Evolutionary conservation across 768 basidiomycete genomes (phyloP).

Genomic region (Pleurotus ostreatus): DNA sequence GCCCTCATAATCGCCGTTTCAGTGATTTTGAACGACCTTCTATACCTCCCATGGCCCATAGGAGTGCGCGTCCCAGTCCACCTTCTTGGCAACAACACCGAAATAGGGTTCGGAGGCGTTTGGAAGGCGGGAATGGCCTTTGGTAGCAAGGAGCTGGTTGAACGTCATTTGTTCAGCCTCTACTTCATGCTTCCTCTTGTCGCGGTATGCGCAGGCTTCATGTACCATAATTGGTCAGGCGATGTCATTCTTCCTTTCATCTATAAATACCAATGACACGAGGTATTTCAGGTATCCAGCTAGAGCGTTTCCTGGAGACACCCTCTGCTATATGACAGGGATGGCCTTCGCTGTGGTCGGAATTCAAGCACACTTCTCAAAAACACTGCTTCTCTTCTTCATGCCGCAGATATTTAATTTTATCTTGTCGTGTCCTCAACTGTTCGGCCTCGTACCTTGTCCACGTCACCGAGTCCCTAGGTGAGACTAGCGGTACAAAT

Average conservation of each 20-base stretch:
- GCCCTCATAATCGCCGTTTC: slow-evolving; percentile 89
- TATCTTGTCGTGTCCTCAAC: slow-evolving; percentile 86
- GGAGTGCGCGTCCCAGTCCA: slow-evolving; percentile 71
- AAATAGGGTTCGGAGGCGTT: slow-evolving; percentile 72
- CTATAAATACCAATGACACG: not conserved
- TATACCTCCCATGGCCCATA: slow-evolving; percentile 89
- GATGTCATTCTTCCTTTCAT: not conserved
- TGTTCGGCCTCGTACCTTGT: slow-evolving; percentile 91
- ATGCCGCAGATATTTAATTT: slow-evolving; percentile 99
- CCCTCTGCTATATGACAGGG: slow-evolving; percentile 94
- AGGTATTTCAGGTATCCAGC: slow-evolving; percentile 81
- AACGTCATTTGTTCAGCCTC: slow-evolving; percentile 90
- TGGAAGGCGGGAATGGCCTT: slow-evolving; percentile 84
- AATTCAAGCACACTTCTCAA: slow-evolving; percentile 96
- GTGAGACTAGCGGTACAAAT: slow-evolving; percentile 34
- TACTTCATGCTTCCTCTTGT: slow-evolving; percentile 97
- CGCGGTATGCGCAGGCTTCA: slow-evolving; percentile 83
- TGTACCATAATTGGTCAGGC: slow-evolving; percentile 94
- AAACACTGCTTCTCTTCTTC: slow-evolving; percentile 95
- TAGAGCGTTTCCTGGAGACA: slow-evolving; percentile 92
- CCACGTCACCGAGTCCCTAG: slow-evolving; percentile 91
- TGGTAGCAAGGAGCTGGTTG: slow-evolving; percentile 83
- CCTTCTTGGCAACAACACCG: slow-evolving; percentile 59
- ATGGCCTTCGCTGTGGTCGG: slow-evolving; percentile 99
- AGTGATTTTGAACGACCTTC: slow-evolving; percentile 85